Evolutionary conservation across 2,329 filamentous ascomycete genomes (phyloP), one percentile per base, ranked within the genome.

Genomic region (Epichloe hybrida): DNA sequence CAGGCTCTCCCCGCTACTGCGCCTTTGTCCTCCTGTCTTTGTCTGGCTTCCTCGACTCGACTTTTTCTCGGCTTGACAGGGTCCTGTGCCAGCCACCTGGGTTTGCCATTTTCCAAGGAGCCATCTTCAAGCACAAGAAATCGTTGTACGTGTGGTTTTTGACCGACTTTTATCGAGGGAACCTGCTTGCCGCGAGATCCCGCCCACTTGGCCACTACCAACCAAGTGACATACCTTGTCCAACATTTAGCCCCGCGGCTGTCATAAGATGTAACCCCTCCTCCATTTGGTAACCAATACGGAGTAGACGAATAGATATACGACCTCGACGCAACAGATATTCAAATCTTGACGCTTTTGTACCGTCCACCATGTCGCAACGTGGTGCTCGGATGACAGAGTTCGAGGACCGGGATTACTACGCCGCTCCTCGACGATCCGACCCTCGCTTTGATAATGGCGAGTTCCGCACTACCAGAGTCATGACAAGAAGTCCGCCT

Each of bases 351-450:
- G n/a, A 5, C 36, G 3, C 11, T 4, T 20, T 41, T 41, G 7
- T 40, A 31, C 17, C 34, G 31, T 31, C 51, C 50, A 49, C 15
- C 53, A 58, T 58, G 56, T 53, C 56, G 21, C 56, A 53, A 40
- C 56, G 56, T 20, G 52, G 53, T 17, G 44, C 39, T 3, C 54
- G 54, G 46, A 45, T 50, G 52, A 68, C 64, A 57, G 72, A 72
- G 8, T 68, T 72, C 52, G 71, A 73, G 54, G 73, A 76, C 53
- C 67, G 69, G 55, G 72, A 75, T 51, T 68, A 65, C 52, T 71
- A 70, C 56, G 50, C 62, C 15, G 49, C 58, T 58, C 70, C 62
- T 62, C 64, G 65, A 52, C 64, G 64, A 46, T 65, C 63, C 34
- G 58, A 61, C 21, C 55, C 66, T 11, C 54, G 55, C 45, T 54